Base-by-base conservation (phyloP, 139 green algal genomes). In the Chlamydomonas sp. region DNA sequence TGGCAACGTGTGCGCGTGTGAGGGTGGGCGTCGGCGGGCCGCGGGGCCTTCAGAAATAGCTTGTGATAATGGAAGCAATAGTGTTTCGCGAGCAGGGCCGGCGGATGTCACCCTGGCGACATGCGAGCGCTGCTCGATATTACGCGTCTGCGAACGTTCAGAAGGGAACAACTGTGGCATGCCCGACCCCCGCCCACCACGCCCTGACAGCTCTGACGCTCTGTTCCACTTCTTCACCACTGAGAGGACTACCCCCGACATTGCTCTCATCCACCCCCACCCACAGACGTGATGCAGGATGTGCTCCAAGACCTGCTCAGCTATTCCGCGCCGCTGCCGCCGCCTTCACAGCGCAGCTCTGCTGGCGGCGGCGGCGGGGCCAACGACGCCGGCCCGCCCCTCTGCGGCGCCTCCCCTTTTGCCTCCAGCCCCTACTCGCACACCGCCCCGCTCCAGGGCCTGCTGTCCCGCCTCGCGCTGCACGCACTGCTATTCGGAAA, bases 401-500 rank as follows among this genome's bases (percentile, higher is more conserved):
- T 20, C 69, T 73, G 0, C 67, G 4, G 4, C 57, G 12, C n/a
- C 63, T 64, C 64, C 57, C 14, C 17, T 49, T 49, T 49, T 49
- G 31, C 31, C 31, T 49, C 31, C 31, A 49, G 31, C 5, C 57
- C 12, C 18, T 90, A 89, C 69, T 78, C 83, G 7, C 79, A 84
- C 58, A 91, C 87, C 15, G 84, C 91, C 0, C 91, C 91, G 1
- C 68, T 79, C 2, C 80, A 86, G 6, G 89, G 85, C 4, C 88
- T 97, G 83, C 89, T 96, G 60, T 82, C 80, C 61, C 92, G 94
- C 14, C 81, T 98, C 20, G 89, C 93, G 3, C 85, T 97, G 74
- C 96, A 98, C 84, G 83, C 88, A 0, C 76, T 97, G 82, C 79
- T 93, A 60, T 95, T 96, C 73, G 92, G 93, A 75, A 98, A 96